Conservation (phyloP, 2,329 filamentous ascomycete genomes). For the Moelleriella libera region DNA sequence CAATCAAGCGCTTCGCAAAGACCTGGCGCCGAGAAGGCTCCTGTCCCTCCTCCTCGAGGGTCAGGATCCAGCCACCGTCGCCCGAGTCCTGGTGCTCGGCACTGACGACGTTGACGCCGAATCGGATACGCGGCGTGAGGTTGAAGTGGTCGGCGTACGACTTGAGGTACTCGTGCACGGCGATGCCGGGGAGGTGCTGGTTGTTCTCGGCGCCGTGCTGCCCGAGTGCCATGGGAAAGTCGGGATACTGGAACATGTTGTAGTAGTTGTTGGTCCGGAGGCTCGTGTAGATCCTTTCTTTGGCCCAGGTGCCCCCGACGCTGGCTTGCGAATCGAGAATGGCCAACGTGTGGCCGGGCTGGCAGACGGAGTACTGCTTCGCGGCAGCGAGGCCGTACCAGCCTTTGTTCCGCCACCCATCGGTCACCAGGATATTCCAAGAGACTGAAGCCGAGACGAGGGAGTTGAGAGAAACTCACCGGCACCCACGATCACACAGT, state of each 20-base stretch:
- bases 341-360: constrained; percentile 40
- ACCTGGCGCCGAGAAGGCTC: constrained; percentile 9
- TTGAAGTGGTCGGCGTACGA: constrained; percentile 28
- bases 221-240: constrained; percentile 52
- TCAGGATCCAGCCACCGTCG: constrained; percentile 28
- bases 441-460: neutral
- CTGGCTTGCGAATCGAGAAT: constrained; percentile 43
- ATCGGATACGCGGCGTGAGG: constrained; percentile 24
- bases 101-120: constrained; percentile 21
- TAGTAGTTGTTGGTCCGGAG: constrained; percentile 63
- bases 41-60: neutral
- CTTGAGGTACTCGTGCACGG: constrained; percentile 33
- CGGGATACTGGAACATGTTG: constrained; percentile 59
- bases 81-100: constrained; percentile 25
- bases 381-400: constrained; percentile 43
- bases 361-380: constrained; percentile 44
- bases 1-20: constrained; percentile 29
- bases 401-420: constrained; percentile 6
- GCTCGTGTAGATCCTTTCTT: constrained; percentile 51
- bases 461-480: constrained; percentile 23
- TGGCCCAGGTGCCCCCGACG: constrained; percentile 57
- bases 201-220: constrained; percentile 31
- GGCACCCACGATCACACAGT: constrained; percentile 35
- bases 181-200: constrained; percentile 31
- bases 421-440: neutral